Evolutionary conservation across 1,284 basidiomycete genomes (phyloP).

Genomic region (Microbotryum intermedium): DNA sequence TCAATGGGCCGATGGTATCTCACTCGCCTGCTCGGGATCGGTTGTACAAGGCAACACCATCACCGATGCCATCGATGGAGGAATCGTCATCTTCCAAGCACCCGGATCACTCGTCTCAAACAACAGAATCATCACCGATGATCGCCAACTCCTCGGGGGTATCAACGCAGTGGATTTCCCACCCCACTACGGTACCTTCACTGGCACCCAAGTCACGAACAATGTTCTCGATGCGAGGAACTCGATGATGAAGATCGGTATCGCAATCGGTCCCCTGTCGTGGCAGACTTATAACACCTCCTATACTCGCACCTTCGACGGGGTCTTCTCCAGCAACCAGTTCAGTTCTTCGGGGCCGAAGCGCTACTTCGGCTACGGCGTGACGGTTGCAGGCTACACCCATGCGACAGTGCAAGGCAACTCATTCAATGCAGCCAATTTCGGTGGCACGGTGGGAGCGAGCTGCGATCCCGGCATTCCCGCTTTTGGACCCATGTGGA

Average conservation of each 20-base stretch:
- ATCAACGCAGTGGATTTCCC: slow-evolving; percentile 15
- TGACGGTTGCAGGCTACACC: slow-evolving; percentile 11
- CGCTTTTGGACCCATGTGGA: too few species aligned
- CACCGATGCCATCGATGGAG: slow-evolving; percentile 52
- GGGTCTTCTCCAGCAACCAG: slow-evolving; percentile 54
- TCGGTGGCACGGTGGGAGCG: slow-evolving; percentile 12
- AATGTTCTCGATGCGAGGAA: slow-evolving; percentile 8
- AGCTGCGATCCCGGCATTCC: neutral
- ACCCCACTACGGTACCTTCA: neutral
- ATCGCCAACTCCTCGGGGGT: neutral
- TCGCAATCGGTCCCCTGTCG: slow-evolving; percentile 41
- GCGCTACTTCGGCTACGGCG: slow-evolving; percentile 29
- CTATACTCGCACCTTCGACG: slow-evolving; percentile 40
- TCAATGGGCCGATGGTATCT: slow-evolving; percentile 73
- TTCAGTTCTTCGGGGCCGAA: slow-evolving; percentile 38
- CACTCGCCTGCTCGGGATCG: slow-evolving; percentile 58
- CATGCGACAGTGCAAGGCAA: slow-evolving; percentile 9
- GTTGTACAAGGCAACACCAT: slow-evolving; percentile 63
- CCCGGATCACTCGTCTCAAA: slow-evolving; percentile 62
- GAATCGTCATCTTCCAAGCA: slow-evolving; percentile 60
- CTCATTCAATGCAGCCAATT: slow-evolving; percentile 20
- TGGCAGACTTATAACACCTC: slow-evolving; percentile 43
- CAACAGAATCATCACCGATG: slow-evolving; percentile 48
- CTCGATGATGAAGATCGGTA: slow-evolving; percentile 41
- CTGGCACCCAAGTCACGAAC: neutral